Conservation (phyloP, 2,329 filamentous ascomycete genomes). For the Penicillium sp. region DNA sequence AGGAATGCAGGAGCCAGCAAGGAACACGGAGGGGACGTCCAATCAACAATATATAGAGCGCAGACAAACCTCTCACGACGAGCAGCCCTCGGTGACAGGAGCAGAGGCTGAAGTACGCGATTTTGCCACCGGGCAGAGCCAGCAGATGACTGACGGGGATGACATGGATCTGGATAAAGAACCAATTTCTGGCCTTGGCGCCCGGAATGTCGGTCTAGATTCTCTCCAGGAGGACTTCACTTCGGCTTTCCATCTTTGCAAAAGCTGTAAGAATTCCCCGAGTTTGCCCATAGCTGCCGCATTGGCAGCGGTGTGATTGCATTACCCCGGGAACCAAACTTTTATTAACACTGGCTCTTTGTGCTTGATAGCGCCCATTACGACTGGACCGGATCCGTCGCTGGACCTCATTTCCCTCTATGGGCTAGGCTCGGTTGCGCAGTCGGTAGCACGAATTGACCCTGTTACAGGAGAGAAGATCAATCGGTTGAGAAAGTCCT, state of each 20-base stretch:
- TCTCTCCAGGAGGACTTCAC: slow-evolving; percentile 47
- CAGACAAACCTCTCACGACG: slow-evolving; percentile 37
- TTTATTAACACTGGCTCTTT: slow-evolving; percentile 44
- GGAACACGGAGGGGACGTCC: slow-evolving; percentile 15
- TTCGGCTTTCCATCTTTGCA: slow-evolving; percentile 49
- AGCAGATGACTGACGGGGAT: slow-evolving; percentile 24
- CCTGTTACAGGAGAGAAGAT: slow-evolving; percentile 63
- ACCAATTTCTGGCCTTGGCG: slow-evolving; percentile 16
- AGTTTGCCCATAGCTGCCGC: slow-evolving; percentile 40
- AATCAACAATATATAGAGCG: slow-evolving; percentile 27
- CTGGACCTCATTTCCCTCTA: slow-evolving; percentile 61
- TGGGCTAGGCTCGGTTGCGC: slow-evolving; percentile 55
- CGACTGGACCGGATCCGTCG: slow-evolving; percentile 56
- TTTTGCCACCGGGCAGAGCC: slow-evolving; percentile 21
- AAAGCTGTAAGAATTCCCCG: slow-evolving; percentile 50
- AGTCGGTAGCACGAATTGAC: slow-evolving; percentile 59
- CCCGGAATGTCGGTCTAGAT: slow-evolving; percentile 37
- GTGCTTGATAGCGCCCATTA: slow-evolving; percentile 43
- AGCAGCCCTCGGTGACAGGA: slow-evolving; percentile 21
- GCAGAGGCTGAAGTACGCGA: slow-evolving; percentile 20
- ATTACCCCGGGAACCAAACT: slow-evolving; percentile 29
- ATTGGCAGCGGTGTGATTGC: slow-evolving; percentile 28
- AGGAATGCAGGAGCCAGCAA: slow-evolving; percentile 21
- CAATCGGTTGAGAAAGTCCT: slow-evolving; percentile 59
- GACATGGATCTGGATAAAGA: slow-evolving; percentile 43